Conservation (phyloP, 1,284 basidiomycete genomes). For the Somion occarium region DNA sequence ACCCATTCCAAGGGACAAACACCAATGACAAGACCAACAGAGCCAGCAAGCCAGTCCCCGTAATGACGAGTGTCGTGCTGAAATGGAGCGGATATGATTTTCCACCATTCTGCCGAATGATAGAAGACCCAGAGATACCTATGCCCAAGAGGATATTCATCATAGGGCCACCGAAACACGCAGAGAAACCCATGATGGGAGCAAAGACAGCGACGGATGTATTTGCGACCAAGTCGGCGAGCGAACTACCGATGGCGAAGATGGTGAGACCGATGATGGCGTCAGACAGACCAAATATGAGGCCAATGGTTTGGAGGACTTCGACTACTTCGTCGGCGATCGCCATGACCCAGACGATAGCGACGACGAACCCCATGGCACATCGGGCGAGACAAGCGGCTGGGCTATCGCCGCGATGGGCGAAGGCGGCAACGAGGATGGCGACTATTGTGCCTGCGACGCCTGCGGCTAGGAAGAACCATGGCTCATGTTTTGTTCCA, state of each 20-base stretch:
- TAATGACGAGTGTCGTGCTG: slow-evolving; percentile 81
- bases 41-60: slow-evolving; percentile 70
- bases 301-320: slow-evolving; percentile 81
- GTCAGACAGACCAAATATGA: slow-evolving; percentile 93
- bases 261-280: slow-evolving; percentile 96
- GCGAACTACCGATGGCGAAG: slow-evolving; percentile 93
- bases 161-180: slow-evolving; percentile 94
- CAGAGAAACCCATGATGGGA: slow-evolving; percentile 88
- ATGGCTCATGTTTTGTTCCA: slow-evolving; percentile 46
- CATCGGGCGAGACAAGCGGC: slow-evolving; percentile 71
- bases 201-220: slow-evolving; percentile 87
- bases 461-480: slow-evolving; percentile 53
- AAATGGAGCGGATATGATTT: slow-evolving; percentile 71
- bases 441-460: slow-evolving; percentile 53
- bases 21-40: slow-evolving; percentile 77
- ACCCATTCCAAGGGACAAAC: slow-evolving; percentile 82
- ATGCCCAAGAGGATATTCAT: slow-evolving; percentile 93
- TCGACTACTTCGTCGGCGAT: slow-evolving; percentile 93
- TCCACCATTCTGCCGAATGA: slow-evolving; percentile 51
- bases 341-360: slow-evolving; percentile 93
- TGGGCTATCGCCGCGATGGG: slow-evolving; percentile 54
- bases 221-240: slow-evolving; percentile 96
- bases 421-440: slow-evolving; percentile 56
- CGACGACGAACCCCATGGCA: slow-evolving; percentile 83
- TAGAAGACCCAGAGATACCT: slow-evolving; percentile 74